Conservation (phyloP, 805 yeast genomes). For the Wickerhamomyces ciferrii region DNA sequence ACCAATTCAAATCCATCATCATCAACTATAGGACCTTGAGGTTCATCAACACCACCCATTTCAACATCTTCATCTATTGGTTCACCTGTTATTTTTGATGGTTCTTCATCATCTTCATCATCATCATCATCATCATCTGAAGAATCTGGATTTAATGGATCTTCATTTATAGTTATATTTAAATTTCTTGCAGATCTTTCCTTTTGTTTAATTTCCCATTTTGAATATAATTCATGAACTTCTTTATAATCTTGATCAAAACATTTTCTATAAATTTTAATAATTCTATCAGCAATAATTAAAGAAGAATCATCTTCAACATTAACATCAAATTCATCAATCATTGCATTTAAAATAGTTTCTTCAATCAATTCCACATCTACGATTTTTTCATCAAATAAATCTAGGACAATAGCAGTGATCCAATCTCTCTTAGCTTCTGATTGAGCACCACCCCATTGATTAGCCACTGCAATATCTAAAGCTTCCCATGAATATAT, state of each 20-base stretch:
- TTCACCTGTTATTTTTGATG: conserved; percentile 14
- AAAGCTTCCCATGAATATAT: conserved; percentile 89
- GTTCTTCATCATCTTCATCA: conserved; percentile 34
- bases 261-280: conserved; percentile 65
- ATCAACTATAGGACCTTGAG: conserved; percentile 67
- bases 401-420: conserved; percentile 72
- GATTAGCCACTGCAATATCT: conserved; percentile 80
- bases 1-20: conserved; percentile 95
- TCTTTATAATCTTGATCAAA: conserved; percentile 41
- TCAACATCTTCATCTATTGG: conserved; percentile 31
- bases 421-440: conserved; percentile 95
- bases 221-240: conserved; percentile 55
- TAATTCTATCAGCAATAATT: conserved; percentile 60
- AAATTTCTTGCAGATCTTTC: conserved; percentile 24
- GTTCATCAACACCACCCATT: conserved; percentile 30
- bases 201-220: conserved; percentile 52
- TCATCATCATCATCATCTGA: conserved; percentile 41
- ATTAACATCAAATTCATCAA: conserved; percentile 86
- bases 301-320: conserved; percentile 88
- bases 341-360: conserved; percentile 81
- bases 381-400: conserved; percentile 62
- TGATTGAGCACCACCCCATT: conserved; percentile 95
- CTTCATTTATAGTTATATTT: conserved; percentile 45
- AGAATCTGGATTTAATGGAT: conserved; percentile 58
- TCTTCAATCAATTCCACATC: conserved; percentile 82